These are phyloP conservation scores for Irpex sp. DNA, from an alignment of 1,284 basidiomycete species.

Conservation along the genomic window DNA sequence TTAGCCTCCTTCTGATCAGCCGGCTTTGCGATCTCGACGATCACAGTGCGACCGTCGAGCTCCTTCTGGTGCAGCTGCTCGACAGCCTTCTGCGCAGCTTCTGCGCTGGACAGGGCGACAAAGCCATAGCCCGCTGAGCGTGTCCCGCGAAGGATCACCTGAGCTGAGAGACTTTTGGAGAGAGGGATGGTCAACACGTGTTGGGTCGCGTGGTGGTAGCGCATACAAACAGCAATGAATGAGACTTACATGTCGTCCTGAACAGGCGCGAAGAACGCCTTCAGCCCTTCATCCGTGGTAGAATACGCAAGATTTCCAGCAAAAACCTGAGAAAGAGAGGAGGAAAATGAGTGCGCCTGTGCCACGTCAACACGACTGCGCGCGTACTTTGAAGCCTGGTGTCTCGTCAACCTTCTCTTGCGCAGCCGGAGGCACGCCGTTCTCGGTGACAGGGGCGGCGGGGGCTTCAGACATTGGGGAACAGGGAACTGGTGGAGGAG, in stretches of 20 bases:
- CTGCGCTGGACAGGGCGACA: constrained; percentile 76
- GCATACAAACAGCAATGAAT: constrained; percentile 17
- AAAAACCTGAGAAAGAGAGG: constrained; percentile 58
- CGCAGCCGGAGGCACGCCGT: constrained; percentile 74
- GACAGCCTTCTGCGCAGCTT: constrained; percentile 84
- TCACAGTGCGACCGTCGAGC: constrained; percentile 83
- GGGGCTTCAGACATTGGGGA: constrained; percentile 79
- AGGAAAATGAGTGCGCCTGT: constrained; percentile 15
- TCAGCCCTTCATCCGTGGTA: constrained; percentile 87
- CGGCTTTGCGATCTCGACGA: constrained; percentile 88
- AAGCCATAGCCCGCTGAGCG: constrained; percentile 92
- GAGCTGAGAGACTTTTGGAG: constrained; percentile 37
- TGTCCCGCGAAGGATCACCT: constrained; percentile 77
- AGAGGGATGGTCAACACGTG: constrained; percentile 12
- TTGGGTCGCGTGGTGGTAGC: constrained; percentile 10
- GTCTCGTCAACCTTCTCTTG: constrained; percentile 67
- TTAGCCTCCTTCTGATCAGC: constrained; percentile 81
- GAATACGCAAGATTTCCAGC: constrained; percentile 86
- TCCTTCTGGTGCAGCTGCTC: constrained; percentile 83
- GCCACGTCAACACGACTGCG: constrained; percentile 25
- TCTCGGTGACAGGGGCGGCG: constrained; percentile 73
- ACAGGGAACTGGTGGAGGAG: constrained; percentile 47
- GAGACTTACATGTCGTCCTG: constrained; percentile 74
- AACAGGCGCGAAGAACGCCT: constrained; percentile 82
- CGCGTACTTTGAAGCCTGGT: constrained; percentile 68